Evolutionary conservation across 805 yeast species (phyloP).

Genomic region (Yamadazyma akitaensis): DNA sequence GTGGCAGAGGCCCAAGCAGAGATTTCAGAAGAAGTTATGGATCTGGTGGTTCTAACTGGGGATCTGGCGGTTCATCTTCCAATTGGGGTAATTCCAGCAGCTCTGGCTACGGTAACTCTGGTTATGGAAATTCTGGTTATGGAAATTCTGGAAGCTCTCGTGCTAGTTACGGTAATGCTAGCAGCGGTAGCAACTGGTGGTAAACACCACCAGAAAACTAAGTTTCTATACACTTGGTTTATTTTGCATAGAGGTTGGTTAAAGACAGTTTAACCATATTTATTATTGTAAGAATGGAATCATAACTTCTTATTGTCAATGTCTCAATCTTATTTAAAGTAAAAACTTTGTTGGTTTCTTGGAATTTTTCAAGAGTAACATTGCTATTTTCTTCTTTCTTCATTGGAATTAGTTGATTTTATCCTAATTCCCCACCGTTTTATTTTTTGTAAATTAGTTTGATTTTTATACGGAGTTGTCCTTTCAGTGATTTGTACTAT

Average conservation of each 20-base stretch:
- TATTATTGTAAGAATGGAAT: neutral
- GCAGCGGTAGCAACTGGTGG: conserved; percentile 42
- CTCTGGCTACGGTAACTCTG: conserved; percentile 15
- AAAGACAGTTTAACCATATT: neutral
- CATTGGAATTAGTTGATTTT: conserved; percentile 16
- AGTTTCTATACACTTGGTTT: conserved; percentile 8
- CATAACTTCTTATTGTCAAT: conserved; percentile 10
- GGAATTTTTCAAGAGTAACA: conserved; percentile 2
- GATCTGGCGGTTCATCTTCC: conserved; percentile 10
- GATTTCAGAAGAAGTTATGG: conserved; percentile 52
- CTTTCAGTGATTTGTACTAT: conserved; percentile 7
- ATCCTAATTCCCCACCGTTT: conserved; percentile 15
- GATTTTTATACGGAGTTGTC: conserved; percentile 10
- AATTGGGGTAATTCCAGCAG: conserved; percentile 10
- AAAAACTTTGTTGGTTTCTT: conserved; percentile 2
- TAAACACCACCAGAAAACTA: conserved; percentile 14
- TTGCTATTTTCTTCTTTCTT: conserved; percentile 8
- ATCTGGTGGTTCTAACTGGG: conserved; percentile 24
- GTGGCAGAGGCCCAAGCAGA: conserved; percentile 35
- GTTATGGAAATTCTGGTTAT: conserved; percentile 16
- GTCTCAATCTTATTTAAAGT: conserved; percentile 14
- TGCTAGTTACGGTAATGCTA: too few species aligned
- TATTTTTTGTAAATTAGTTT: conserved; percentile 12
- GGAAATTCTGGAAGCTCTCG: conserved; percentile 16
- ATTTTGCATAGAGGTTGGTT: conserved; percentile 4